Evolutionary conservation across 2,329 filamentous ascomycete species (phyloP), one percentile per base, ranked within the genome.

Genomic region (Cladosporium sp.): DNA sequence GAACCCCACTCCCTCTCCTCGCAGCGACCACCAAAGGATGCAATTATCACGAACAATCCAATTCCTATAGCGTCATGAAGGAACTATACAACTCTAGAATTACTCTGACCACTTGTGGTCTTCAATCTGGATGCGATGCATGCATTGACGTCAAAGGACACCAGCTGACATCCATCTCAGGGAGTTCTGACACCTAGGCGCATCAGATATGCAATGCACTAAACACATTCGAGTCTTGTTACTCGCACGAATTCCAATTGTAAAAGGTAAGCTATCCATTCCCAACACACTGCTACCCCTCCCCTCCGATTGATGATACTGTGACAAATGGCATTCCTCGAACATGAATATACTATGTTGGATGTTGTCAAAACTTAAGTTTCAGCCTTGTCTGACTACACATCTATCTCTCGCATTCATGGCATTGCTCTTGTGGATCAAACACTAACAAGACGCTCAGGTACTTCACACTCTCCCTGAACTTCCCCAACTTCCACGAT

Each of bases 301-400:
- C 43, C 47, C 22, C 30, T 57, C 54, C 52, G 22, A 67, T 71
- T 83, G 80, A 83, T 83, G 80, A 83, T 76, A 68, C 69, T 69
- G 73, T 70, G 80, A 83, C 80, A 80, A 77, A 74, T 79, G 80
- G 80, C 80, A 83, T 83, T 83, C 80, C 80, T 83, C 80, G 78
- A 78, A 73, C 80, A 76, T 78, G 83, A 83, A 70, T 72, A 69
- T 52, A 73, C 68, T 70, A 76, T 83, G 80, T 82, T 76, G 80
- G 83, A 79, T 75, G 42, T 74, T 79, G 78, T 82, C 75, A 70
- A 67, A 68, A 56, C 47, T 73, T 68, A 80, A 84, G 80, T 83
- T 83, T 83, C 80, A 83, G 80, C 80, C 80, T 83, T 83, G 80
- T 83, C 80, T 83, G 80, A 83, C 70, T 36, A 63, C 60, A 39